These are phyloP conservation scores for Anisodus acutangulus DNA, from an alignment of 257 asterid genomes.

Conservation along the genomic window DNA sequence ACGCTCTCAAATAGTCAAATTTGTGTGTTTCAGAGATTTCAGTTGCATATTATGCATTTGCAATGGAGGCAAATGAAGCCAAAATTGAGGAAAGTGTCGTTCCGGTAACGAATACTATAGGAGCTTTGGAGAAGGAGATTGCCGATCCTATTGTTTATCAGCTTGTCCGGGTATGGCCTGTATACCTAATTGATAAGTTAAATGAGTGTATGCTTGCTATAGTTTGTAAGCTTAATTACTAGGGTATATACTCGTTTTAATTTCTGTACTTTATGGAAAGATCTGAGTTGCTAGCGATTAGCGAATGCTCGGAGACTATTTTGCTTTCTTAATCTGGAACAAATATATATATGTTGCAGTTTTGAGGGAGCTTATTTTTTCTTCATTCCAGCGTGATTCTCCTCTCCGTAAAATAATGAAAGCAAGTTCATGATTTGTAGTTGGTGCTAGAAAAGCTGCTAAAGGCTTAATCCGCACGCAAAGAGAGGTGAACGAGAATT, in stretches of 20 bases:
- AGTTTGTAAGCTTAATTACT: neutral
- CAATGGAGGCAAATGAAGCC: conserved; percentile 51
- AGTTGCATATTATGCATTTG: conserved; percentile 52
- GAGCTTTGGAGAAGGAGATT: conserved; percentile 35
- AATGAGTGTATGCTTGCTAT: neutral
- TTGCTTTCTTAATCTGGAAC: neutral
- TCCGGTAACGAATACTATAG: conserved; percentile 27
- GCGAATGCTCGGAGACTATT: neutral
- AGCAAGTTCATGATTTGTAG: neutral
- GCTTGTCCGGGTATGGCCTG: conserved; percentile 70
- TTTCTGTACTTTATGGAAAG: neutral
- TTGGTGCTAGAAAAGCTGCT: conserved; percentile 4
- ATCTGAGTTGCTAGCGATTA: neutral
- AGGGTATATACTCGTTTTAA: neutral
- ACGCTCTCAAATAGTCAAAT: conserved; percentile 10
- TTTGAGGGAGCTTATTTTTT: neutral
- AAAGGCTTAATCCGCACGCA: neutral
- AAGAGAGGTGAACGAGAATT: neutral
- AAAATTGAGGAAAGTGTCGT: conserved; percentile 43
- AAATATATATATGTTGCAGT: neutral
- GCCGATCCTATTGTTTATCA: conserved; percentile 83
- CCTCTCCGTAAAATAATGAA: neutral
- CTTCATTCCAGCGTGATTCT: neutral
- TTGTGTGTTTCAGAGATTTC: conserved; percentile 43
- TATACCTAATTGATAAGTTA: neutral